Conservation (phyloP, 768 basidiomycete species). For the Cystofilobasidium bisporidii region DNA sequence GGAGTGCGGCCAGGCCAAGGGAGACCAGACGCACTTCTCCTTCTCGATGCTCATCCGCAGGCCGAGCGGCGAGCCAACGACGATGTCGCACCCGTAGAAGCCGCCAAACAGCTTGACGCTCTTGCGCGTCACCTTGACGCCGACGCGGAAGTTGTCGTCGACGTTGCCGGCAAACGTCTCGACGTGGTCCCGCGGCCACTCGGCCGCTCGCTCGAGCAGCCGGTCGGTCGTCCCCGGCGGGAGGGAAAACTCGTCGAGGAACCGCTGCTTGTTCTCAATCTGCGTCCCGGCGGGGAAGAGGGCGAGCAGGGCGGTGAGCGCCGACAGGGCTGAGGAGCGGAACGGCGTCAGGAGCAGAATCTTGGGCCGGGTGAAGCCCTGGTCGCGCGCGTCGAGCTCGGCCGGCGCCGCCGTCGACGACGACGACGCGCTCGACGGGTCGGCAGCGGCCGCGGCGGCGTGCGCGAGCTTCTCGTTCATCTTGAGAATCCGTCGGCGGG, state of each 20-base stretch:
- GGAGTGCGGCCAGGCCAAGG: background rate
- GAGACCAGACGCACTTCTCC: conserved; percentile 57
- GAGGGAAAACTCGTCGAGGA: conserved; percentile 69
- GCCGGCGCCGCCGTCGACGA: background rate
- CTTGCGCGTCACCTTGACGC: conserved; percentile 84
- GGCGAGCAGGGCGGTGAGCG: conserved; percentile 63
- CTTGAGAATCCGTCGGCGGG: conserved; percentile 76
- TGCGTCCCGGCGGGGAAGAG: conserved; percentile 63
- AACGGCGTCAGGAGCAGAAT: conserved; percentile 86
- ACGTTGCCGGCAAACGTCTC: conserved; percentile 94
- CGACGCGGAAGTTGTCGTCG: conserved; percentile 87
- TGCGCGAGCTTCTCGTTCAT: conserved; percentile 86
- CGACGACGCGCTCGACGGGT: conserved; percentile 35
- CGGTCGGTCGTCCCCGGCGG: conserved; percentile 74
- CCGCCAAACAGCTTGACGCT: conserved; percentile 82
- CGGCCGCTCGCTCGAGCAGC: conserved; percentile 41
- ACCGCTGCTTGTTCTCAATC: conserved; percentile 78
- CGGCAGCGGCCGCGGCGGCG: conserved; percentile 45
- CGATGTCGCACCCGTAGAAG: conserved; percentile 82
- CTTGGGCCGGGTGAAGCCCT: conserved; percentile 95
- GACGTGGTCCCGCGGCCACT: conserved; percentile 61
- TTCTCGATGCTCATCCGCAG: conserved; percentile 85
- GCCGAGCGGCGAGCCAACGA: conserved; percentile 87
- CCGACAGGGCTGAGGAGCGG: conserved; percentile 73
- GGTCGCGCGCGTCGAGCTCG: conserved; percentile 54